Evolutionary conservation across 352 stramenopile species (phyloP), one percentile per base, ranked within the genome.

Genomic region (Phytophthora cryptogea): DNA sequence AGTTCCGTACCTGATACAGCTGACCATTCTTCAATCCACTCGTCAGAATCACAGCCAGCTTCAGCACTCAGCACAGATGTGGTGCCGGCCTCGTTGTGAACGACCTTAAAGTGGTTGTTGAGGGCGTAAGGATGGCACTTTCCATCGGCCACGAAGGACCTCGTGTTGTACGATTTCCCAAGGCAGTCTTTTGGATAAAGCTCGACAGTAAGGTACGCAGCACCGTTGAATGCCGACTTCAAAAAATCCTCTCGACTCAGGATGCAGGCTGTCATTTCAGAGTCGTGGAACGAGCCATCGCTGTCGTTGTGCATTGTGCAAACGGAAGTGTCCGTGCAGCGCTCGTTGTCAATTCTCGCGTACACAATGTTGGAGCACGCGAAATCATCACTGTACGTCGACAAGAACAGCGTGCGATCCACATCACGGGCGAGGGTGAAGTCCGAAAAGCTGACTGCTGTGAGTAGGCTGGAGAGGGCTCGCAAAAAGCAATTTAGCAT

Each of bases 231-330:
- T 8, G 47, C 39, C 3, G 47, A 36, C 4, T 42, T 51, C 56
- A 64, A 48, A 17, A 43, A 64, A 2, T 14, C 31, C 1, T 64
- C 56, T 32, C 47, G 56, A 16, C 59, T 48, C 1, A 52, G 39
- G 20, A 64, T 64, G 16, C 56, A 64, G n/a, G 47, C 56, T 16
- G 56, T 43, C 56, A 59, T 59, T n/a, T 64, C 56, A 7, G 30
- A 48, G 32, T 64, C 47, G 40, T 64, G 56, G 8, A 58, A 64
- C n/a, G 55, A 64, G 17, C 41, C 41, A 11, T 64, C 56, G 2
- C 13, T 42, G 32, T 64, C 56, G 16, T 64, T 59, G 26, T 31
- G 39, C 2, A 53, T 41, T 9, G 47, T 35, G 31, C 56, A 64
- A 27, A 59, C 49, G 8, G 56, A 64, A 9, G 56, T 59, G n/a